phyloP scores from a whole-genome alignment of 441 rosid genomes.

The Adansonia madagascariensis region DNA sequence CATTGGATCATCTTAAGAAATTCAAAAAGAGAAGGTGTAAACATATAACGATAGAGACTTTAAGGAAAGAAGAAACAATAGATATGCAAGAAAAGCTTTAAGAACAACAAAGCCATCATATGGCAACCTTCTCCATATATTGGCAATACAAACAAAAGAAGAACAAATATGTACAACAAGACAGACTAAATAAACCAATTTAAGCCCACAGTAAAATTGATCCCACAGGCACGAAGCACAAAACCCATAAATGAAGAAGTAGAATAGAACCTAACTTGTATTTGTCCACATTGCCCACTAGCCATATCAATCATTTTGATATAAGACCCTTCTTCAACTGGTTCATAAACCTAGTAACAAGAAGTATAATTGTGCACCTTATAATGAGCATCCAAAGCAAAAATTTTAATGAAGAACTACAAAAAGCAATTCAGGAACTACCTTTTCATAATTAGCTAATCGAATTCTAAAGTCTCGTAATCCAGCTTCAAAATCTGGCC shows the following conservation, averaged over 20 bases:
- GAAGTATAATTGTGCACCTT: slow-evolving; percentile 25
- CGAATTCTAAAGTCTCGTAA: slow-evolving; percentile 82
- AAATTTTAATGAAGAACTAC: slow-evolving; percentile 26
- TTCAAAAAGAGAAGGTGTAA: slow-evolving; percentile 14
- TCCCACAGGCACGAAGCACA: slow-evolving; percentile 1
- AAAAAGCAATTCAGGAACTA: slow-evolving; percentile 37
- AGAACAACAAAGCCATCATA: slow-evolving; percentile 14
- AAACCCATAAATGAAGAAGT: background rate
- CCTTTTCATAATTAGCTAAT: slow-evolving; percentile 87
- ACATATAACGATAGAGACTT: background rate
- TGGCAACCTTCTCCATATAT: background rate
- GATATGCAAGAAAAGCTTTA: slow-evolving; percentile 3
- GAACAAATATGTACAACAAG: slow-evolving; percentile 1
- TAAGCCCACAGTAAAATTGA: background rate
- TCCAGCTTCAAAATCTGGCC: slow-evolving; percentile 96
- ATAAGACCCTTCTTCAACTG: slow-evolving; percentile 98
- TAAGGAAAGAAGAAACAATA: slow-evolving; percentile 8
- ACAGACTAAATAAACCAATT: background rate
- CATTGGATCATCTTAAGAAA: background rate
- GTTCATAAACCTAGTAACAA: slow-evolving; percentile 83
- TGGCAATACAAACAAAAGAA: background rate
- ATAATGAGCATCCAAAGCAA: slow-evolving; percentile 24
- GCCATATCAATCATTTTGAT: slow-evolving; percentile 99
- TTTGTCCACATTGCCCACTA: slow-evolving; percentile 95
- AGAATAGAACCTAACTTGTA: slow-evolving; percentile 62